Base-by-base conservation (phyloP, 768 basidiomycete genomes). In the Podaxis sp. region DNA sequence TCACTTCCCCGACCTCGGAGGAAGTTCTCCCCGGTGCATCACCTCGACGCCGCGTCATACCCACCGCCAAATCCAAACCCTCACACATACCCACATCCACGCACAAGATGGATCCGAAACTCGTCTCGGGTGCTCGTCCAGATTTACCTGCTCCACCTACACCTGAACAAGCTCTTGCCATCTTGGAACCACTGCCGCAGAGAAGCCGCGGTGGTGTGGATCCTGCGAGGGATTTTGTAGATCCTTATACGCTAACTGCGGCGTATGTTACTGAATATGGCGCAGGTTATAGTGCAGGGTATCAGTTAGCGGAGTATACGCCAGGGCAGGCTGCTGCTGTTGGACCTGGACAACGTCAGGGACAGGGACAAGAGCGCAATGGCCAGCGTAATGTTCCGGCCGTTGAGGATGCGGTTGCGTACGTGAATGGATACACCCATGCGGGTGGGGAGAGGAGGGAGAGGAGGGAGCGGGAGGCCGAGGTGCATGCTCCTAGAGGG, bases 231-330 rank as follows among this genome's bases (percentile, higher is more conserved):
- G 68, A 66, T 22, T 58, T 24, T n/a, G 24, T 54, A n/a, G 70
- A 72, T 28, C 68, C 74, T 15, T 73, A 70, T 62, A 57, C 66
- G 17, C 52, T 73, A 17, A 69, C 67, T 8, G 69, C 66, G 12
- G 65, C 65, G 4, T 70, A 71, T 52, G 33, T 73, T 9, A 63
- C 65, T 0, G 71, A 73, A 52, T 74, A 71, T 61, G 65, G 68
- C 1, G 67, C 64, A 12, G 75, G 73, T 28, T 73, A 65, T 52
- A 62, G 64, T 19, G 71, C 70, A 30, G 75, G 70, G 1, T 72
- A 69, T 63, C 63, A 63, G 1, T 19, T 57, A 33, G 66, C 46
- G 13, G 58, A 59, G 52, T 59, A 64, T 40, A 64, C 57, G 17
- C 46, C 44, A 30, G 61, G 61, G 9, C 54, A 57, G 24, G 54